phyloP scores from a whole-genome alignment of 2,329 filamentous ascomycete genomes.

The Epichloe sibirici region DNA sequence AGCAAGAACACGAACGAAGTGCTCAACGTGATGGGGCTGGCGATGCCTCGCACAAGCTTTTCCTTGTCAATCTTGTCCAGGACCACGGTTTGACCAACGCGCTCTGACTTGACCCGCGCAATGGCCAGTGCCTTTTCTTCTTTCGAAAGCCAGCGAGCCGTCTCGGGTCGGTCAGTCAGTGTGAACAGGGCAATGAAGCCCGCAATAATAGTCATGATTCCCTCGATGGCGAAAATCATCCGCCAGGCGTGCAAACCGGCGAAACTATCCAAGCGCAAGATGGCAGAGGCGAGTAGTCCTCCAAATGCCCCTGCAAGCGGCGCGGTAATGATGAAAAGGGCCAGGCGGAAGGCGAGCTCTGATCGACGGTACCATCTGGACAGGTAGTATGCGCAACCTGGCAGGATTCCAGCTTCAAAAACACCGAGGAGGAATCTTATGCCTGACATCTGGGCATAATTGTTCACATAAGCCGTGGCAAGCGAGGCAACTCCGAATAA shows the following conservation, averaged over 20 bases:
- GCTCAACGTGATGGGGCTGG: conserved; percentile 46
- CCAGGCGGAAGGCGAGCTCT: conserved; percentile 55
- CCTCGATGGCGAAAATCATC: conserved; percentile 61
- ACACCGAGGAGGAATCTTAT: conserved; percentile 57
- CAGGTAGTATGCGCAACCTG: conserved; percentile 63
- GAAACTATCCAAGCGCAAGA: conserved; percentile 48
- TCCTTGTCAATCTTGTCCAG: conserved; percentile 48
- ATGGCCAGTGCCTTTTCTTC: conserved; percentile 57
- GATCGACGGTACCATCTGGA: conserved; percentile 59
- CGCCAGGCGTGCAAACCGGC: conserved; percentile 47
- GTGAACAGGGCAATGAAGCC: conserved; percentile 50
- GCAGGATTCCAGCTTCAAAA: conserved; percentile 64
- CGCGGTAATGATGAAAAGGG: conserved; percentile 58
- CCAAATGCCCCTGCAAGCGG: conserved; percentile 61
- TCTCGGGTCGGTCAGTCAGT: conserved; percentile 56
- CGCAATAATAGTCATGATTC: conserved; percentile 43
- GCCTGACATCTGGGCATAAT: conserved; percentile 37
- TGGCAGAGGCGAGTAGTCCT: conserved; percentile 51
- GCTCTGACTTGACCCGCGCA: conserved; percentile 56
- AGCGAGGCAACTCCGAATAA: conserved; percentile 53
- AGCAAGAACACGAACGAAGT: conserved; percentile 49
- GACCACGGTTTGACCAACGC: conserved; percentile 47
- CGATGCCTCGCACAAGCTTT: conserved; percentile 50
- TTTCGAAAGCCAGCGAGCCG: conserved; percentile 50
- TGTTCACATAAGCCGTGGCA: conserved; percentile 51